These are phyloP conservation scores for Xylaria sp. DNA, from an alignment of 2,329 filamentous ascomycete species.

Conservation along the genomic window DNA sequence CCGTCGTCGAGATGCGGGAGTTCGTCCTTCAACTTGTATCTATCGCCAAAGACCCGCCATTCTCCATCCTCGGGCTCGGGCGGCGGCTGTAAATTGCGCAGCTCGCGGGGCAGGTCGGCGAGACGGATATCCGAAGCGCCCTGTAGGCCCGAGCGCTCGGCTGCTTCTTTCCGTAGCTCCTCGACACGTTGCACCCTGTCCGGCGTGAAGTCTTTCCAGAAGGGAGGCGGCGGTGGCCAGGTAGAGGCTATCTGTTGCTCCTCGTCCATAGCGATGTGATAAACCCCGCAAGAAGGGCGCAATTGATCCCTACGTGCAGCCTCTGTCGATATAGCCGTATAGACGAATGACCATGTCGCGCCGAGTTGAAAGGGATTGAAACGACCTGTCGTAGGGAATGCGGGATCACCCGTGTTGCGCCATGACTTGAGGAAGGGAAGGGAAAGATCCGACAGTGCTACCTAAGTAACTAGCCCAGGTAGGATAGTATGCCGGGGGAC, in stretches of 20 bases:
- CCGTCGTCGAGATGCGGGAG: constrained; percentile 75
- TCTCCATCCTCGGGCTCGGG: constrained; percentile 75
- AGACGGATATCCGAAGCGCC: constrained; percentile 52
- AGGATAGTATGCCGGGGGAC: neutral
- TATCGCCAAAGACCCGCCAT: constrained; percentile 55
- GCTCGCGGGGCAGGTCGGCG: constrained; percentile 71
- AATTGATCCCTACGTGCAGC: neutral
- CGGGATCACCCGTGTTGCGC: constrained; percentile 14
- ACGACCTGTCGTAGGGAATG: neutral
- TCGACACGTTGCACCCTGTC: constrained; percentile 73
- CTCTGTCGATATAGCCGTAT: neutral
- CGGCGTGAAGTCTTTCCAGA: constrained; percentile 88
- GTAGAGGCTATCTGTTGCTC: constrained; percentile 65
- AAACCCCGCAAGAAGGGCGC: neutral
- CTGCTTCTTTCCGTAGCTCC: constrained; percentile 56
- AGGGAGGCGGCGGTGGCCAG: constrained; percentile 88
- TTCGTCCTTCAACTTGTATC: constrained; percentile 37
- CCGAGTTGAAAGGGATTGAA: neutral
- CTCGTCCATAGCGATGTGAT: constrained; percentile 45
- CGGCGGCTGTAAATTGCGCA: constrained; percentile 84
- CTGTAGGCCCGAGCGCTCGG: constrained; percentile 48
- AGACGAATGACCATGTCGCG: no score
- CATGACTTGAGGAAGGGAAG: neutral
- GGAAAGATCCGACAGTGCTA: neutral
- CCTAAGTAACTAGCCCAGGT: neutral